Base-by-base conservation (phyloP, 352 stramenopile genomes). In the Phytophthora macrochlamydospora region DNA sequence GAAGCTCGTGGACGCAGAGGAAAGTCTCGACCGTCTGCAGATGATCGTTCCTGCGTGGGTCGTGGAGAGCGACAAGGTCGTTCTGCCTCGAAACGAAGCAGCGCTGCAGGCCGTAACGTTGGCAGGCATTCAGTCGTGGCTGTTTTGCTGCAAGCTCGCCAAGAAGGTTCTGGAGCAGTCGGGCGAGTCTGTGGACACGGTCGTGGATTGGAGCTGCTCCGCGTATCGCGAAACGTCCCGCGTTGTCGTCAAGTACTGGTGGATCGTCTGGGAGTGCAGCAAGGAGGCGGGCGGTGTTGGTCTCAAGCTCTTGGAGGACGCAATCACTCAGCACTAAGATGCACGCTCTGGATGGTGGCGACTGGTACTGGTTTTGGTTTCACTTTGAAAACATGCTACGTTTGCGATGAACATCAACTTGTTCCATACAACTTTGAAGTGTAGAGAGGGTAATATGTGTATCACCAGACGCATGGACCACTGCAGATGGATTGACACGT, bases 21-120 rank as follows among this genome's bases (percentile, higher is more conserved):
- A 77, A 30, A 59, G 11, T 46, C 53, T 77, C 46, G 51, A 74
- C 11, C 62, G 33, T 33, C 57, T 75, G 32, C 68, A 69, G n/a
- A n/a, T 53, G 12, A 72, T 75, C 48, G 24, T 75, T 18, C 68
- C 63, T 9, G 54, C 49, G 9, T 72, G 63, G 62, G 63, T 72
- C 12, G n/a, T 75, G 29, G 30, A 59, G 0, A 11, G 31, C 33
- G 42, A 2, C 2, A 30, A 56, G 14, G 18, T 5, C 7, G 18
- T 45, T 7, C 28, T 55, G 35, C 18, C 33, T n/a, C 29, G 43
- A 30, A 65, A 65, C 5, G 42, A 59, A 51, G 46, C 43, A 11
- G 49, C 35, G 33, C 28, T 69, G 35, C 67, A 75, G 29, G 43
- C 54, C 13, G 50, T 69, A 4, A 56, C 63, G 11, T 38, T 75